phyloP scores from a whole-genome alignment of 129 eudicot genomes.

The Centaurea solstitialis region DNA sequence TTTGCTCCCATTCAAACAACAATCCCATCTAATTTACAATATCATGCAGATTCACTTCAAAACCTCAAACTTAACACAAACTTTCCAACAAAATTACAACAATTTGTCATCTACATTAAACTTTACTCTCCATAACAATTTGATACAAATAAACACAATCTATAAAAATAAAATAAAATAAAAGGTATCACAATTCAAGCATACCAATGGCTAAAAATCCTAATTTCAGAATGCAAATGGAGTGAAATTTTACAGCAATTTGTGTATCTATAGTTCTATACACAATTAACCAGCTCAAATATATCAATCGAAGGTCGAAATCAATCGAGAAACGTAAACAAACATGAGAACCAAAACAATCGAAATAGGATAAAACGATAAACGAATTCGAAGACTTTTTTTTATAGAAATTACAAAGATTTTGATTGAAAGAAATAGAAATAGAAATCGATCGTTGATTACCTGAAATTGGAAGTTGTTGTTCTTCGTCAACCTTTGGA shows the following conservation, averaged over 20 bases:
- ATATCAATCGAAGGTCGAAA: not conserved
- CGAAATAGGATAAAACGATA: not conserved
- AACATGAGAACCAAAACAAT: not conserved
- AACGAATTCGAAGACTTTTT: not conserved
- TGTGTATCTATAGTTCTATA: not conserved
- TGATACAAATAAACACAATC: not conserved
- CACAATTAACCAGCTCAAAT: not conserved
- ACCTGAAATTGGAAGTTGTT: conserved; percentile 2
- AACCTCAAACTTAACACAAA: not conserved
- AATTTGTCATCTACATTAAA: not conserved
- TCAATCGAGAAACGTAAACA: not conserved
- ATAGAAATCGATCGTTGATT: conserved; percentile 2
- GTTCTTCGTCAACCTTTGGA: conserved; percentile 26
- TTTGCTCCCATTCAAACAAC: not conserved
- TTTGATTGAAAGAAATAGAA: not conserved
- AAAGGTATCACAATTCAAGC: not conserved
- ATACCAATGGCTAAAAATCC: not conserved
- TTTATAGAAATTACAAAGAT: not conserved
- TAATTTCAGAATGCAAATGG: not conserved
- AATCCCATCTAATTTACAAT: not conserved
- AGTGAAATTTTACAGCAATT: not conserved
- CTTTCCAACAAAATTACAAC: not conserved
- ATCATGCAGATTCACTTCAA: conserved; percentile 1
- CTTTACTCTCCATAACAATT: conserved; percentile 3
- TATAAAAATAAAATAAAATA: too few relatives aligned